Evolutionary conservation across 257 asterid genomes (phyloP).

Genomic region (Ajuga chamaepitys): DNA sequence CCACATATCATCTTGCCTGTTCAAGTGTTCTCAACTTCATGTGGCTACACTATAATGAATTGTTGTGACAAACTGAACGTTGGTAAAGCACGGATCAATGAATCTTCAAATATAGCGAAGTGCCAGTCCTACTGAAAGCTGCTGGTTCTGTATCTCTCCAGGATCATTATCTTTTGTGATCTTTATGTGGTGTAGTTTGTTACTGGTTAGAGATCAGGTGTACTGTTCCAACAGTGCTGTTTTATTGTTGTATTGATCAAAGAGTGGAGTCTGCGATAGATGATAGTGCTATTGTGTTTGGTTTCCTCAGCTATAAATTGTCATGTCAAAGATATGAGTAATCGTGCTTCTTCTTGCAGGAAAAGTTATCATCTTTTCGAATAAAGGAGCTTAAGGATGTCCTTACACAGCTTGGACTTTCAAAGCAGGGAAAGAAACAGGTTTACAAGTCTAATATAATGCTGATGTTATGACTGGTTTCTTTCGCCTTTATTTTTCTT

Average conservation of each 20-base stretch:
- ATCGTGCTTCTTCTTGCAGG: constrained; percentile 38
- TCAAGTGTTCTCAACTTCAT: background rate
- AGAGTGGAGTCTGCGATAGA: background rate
- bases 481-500: background rate
- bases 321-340: background rate
- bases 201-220: background rate
- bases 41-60: background rate
- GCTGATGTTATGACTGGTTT: background rate
- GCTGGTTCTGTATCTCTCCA: background rate
- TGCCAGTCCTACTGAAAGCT: background rate
- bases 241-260: background rate
- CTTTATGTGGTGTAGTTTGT: background rate
- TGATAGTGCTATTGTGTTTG: background rate
- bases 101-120: background rate
- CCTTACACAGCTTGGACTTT: constrained; percentile 72
- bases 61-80: background rate
- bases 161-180: background rate
- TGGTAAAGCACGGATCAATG: background rate
- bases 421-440: constrained; percentile 99
- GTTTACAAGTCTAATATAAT: constrained; percentile 27
- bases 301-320: background rate
- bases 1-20: background rate
- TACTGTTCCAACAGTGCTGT: background rate
- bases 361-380: constrained; percentile 70
- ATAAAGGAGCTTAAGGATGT: constrained; percentile 96